Base-by-base conservation (phyloP, 441 rosid genomes). In the Pelargonium cotyledonis region DNA sequence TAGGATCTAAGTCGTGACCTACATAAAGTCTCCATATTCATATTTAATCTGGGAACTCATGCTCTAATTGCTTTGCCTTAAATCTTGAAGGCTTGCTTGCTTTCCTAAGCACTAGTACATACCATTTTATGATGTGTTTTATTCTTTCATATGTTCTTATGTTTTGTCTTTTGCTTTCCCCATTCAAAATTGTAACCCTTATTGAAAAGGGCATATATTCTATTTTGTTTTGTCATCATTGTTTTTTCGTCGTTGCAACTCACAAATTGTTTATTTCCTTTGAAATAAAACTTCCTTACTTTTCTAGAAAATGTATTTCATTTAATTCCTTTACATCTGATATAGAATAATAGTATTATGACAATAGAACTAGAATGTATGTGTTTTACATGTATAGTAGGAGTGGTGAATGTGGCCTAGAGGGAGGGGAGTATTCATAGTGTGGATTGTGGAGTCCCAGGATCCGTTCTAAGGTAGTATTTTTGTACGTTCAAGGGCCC, bases 391-490 rank as follows among this genome's bases (percentile, higher is more conserved):
- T n/a, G 5, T 53, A 53, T 68, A 63, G 31, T 69, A 72, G 63
- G 80, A 71, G 76, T 74, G 66, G 66, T 58, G 64, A 55, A 57
- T 74, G 70, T 78, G 76, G 76, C 74, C 65, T 75, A 60, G 72
- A 73, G 71, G 65, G 66, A 68, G 67, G 64, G 75, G 79, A 73
- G 72, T 73, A 68, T 55, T 73, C 65, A 29, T 74, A 65, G 76
- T 69, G 66, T 79, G 80, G 70, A 38, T 38, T 38, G 7, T 55
- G 61, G 3, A 81, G 73, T 76, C 79, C 78, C 67, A 38, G 77
- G 81, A 71, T 71, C 78, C 76, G 68, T 76, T 75, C 73, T 71
- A 60, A 72, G 75, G 68, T 72, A 72, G 70, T 72, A 64, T 69
- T 78, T 69, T 68, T 79, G 70, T 79, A 21, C 77, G 75, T 72